These are phyloP conservation scores for Mycena metata DNA, from an alignment of 768 basidiomycete species.

Conservation along the genomic window DNA sequence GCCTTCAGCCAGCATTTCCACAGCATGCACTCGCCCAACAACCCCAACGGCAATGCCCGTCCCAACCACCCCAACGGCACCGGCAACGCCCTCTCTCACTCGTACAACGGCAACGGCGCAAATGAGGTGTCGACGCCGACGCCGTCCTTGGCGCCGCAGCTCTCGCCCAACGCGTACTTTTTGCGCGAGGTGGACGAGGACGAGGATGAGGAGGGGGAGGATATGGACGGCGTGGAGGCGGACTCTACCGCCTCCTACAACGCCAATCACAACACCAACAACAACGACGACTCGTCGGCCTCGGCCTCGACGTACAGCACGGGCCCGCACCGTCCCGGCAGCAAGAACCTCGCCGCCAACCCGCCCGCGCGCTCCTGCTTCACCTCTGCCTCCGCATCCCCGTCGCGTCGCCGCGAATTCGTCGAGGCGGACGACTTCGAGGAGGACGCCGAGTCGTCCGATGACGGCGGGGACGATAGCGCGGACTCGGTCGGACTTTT, in stretches of 20 bases:
- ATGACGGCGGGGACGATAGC: conserved; percentile 36
- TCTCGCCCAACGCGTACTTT: conserved; percentile 34
- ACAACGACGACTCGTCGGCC: too few species aligned
- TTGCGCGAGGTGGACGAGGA: conserved; percentile 25
- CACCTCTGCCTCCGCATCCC: background rate
- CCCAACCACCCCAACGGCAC: background rate
- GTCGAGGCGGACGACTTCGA: too few species aligned
- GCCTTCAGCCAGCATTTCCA: conserved; percentile 11
- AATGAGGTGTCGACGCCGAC: background rate
- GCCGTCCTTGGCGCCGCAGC: conserved; percentile 3
- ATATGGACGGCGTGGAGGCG: background rate
- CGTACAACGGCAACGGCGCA: too few species aligned
- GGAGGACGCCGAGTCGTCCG: conserved; percentile 19
- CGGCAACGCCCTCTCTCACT: background rate
- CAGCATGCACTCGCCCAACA: background rate
- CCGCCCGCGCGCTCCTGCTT: background rate
- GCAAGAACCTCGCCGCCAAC: background rate
- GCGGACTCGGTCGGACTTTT: conserved; percentile 35
- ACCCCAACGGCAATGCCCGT: conserved; percentile 29
- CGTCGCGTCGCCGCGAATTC: too few species aligned
- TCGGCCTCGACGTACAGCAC: too few species aligned
- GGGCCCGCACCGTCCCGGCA: too few species aligned
- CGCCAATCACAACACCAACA: too few species aligned
- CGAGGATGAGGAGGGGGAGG: background rate
- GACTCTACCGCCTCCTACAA: too few species aligned